These are phyloP conservation scores for Hirschfeldia incana DNA, from an alignment of 345 rosid species.

Conservation along the genomic window DNA sequence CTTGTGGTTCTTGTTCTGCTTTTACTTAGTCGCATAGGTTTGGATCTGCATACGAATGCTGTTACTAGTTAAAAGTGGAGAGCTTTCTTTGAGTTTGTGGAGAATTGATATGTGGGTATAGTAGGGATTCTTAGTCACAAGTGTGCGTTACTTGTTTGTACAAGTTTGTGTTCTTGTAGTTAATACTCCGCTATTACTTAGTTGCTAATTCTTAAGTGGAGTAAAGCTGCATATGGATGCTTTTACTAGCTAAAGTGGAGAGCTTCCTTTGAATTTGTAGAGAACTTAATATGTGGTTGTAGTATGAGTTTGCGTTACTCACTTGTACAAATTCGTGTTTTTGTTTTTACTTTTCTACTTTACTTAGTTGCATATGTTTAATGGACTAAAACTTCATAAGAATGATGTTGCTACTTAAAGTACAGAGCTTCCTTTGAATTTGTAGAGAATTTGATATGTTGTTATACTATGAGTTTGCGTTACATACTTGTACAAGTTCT, in stretches of 20 bases:
- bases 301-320: background rate
- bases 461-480: too few relatives aligned
- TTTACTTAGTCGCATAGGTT: background rate
- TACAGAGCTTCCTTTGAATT: background rate
- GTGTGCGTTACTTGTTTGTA: constrained; percentile 35
- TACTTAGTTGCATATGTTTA: background rate
- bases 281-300: background rate
- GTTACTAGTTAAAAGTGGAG: background rate
- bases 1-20: background rate
- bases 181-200: background rate
- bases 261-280: background rate
- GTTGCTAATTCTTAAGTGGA: background rate
- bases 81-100: background rate
- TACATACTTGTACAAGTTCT: too few relatives aligned
- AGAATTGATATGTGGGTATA: background rate
- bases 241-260: background rate
- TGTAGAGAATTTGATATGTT: background rate
- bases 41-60: background rate
- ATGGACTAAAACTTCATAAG: background rate
- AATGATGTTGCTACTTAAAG: constrained; percentile 1
- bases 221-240: background rate
- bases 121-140: background rate
- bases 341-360: background rate
- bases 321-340: constrained; percentile 43
- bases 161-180: constrained; percentile 24